Conservation (phyloP, 2,329 filamentous ascomycete genomes). For the Phaeosphaeriaceae sp. region DNA sequence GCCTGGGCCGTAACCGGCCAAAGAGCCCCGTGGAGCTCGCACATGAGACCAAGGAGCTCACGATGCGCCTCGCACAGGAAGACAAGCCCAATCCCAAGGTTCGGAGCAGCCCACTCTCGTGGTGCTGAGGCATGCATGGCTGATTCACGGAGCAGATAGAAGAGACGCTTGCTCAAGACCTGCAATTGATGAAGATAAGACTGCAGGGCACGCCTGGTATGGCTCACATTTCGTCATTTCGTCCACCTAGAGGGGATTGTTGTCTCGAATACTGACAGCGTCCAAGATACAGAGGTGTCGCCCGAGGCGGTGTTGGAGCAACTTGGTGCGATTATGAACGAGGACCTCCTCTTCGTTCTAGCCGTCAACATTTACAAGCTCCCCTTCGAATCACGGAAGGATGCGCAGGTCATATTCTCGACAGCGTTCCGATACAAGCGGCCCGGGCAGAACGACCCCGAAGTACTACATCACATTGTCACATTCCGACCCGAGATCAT, state of each 20-base stretch:
- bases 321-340: slow-evolving; percentile 82
- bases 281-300: slow-evolving; percentile 79
- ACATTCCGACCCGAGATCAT: slow-evolving; percentile 86
- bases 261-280: slow-evolving; percentile 19
- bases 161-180: slow-evolving; percentile 71
- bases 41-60: slow-evolving; percentile 68
- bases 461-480: slow-evolving; percentile 88
- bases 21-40: slow-evolving; percentile 69
- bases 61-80: slow-evolving; percentile 63
- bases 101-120: slow-evolving; percentile 10
- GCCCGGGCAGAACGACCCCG: slow-evolving; percentile 73
- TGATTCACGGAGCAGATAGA: neutral
- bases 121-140: neutral
- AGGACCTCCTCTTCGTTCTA: slow-evolving; percentile 86
- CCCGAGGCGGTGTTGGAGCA: slow-evolving; percentile 89
- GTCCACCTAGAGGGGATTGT: neutral
- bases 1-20: slow-evolving; percentile 58
- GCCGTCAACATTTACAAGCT: slow-evolving; percentile 83
- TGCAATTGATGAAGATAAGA: slow-evolving; percentile 89
- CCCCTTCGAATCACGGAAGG: slow-evolving; percentile 95
- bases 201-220: slow-evolving; percentile 92
- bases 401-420: slow-evolving; percentile 93
- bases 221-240: slow-evolving; percentile 1
- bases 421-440: slow-evolving; percentile 92
- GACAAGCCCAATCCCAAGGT: slow-evolving; percentile 67